These are phyloP conservation scores for Solanum pinnatisectum DNA, from an alignment of 257 asterid genomes.

Conservation along the genomic window DNA sequence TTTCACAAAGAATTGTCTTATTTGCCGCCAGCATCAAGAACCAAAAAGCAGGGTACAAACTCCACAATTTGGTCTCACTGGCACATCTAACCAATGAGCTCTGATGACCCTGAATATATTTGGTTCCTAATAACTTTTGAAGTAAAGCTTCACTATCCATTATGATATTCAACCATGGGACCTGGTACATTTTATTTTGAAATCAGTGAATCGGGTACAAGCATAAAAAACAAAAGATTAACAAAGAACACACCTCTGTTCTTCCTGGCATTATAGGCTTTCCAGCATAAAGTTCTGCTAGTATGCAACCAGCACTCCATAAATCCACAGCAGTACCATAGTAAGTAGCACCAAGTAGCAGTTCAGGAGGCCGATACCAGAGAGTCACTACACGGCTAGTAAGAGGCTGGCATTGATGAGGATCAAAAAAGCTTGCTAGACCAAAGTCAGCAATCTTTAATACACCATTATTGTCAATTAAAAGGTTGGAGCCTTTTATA, in stretches of 20 bases:
- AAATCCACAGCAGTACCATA: constrained; percentile 86
- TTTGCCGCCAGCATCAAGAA: neutral
- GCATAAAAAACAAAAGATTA: neutral
- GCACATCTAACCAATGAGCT: neutral
- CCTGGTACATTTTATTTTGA: neutral
- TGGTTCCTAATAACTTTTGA: neutral
- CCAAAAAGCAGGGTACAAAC: neutral
- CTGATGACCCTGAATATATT: neutral
- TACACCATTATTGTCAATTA: constrained; percentile 76
- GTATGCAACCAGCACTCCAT: constrained; percentile 94
- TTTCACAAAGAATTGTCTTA: neutral
- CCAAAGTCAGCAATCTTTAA: constrained; percentile 95
- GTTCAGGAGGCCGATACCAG: constrained; percentile 98
- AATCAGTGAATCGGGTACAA: neutral
- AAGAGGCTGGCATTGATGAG: constrained; percentile 61
- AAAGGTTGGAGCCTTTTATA: constrained; percentile 89
- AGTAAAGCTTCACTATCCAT: neutral
- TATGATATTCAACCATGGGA: neutral
- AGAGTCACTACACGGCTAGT: constrained; percentile 96
- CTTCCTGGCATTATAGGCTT: constrained; percentile 98
- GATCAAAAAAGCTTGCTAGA: constrained; percentile 75
- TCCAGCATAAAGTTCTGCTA: constrained; percentile 89
- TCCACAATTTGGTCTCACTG: neutral
- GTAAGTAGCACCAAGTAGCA: constrained; percentile 87
- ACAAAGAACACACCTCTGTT: constrained; percentile 54